Evolutionary conservation across 2,329 filamentous ascomycete genomes (phyloP), one percentile per base, ranked within the genome.

Genomic region (Mollisiaceae sp.): DNA sequence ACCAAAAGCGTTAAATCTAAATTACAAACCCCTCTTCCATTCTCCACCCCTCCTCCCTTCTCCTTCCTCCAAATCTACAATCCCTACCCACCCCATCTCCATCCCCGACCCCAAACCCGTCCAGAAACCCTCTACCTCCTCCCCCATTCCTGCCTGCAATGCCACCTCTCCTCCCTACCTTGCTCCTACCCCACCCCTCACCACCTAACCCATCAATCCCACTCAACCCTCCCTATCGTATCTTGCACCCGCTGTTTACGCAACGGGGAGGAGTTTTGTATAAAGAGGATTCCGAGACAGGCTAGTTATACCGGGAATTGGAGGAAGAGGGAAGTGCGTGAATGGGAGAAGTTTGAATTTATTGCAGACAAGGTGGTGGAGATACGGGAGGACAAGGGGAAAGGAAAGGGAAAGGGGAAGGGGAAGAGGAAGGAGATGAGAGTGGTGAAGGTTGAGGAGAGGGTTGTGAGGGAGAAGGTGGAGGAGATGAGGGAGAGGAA

Each of bases 131-230:
- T 3, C 3, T 54, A 15, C 50, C 50, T 54, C 15, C 50, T 59
- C 39, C 43, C 45, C 38, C 22, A 56, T 27, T 56, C 60, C 45
- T 65, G 60, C 27, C 60, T 62, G 9, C 64, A 60, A 63, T 60
- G 59, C 47, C 55, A 62, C 47, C 39, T 63, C 32, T 43, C 38
- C 36, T 35, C 24, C 18, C 45, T 63, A 1, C 22, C 24, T 8
- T 61, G 63, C 36, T 65, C 63, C 2, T 58, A 60, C 41, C 50
- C 32, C 24, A 36, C 43, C 8, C 14, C 11, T 8, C 18, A 15
- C 15, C 50, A 54, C 50, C 11, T n/a, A 14, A 27, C 12, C 50
- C 50, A 32, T 11, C 1, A 6, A 8, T 8, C 22, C 22, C 5
- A 4, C 9, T 27, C 11, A 22, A 59, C 35, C n/a, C 12, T 20